A percentile compares a stretch with the other conserved stretches of the same genome.
Conservation (phyloP, 2,329 filamentous ascomycete genomes). For the Aspergillus piperis region DNA sequence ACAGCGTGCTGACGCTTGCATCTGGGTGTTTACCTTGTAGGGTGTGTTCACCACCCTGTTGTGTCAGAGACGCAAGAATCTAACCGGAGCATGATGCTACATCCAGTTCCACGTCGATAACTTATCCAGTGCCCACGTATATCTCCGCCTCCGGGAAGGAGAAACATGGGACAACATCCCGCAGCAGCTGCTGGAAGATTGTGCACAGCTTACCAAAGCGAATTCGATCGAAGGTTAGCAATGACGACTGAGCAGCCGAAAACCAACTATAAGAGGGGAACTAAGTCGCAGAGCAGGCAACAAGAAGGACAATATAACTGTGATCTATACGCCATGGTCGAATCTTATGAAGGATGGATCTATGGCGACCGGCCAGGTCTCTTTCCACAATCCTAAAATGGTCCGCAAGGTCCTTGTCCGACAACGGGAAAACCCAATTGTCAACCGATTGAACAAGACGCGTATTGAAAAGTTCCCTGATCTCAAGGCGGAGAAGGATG, state of each 20-base stretch:
- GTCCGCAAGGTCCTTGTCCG: conserved; percentile 81
- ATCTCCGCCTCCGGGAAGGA: conserved; percentile 77
- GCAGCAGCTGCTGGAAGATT: conserved; percentile 73
- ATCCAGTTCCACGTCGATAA: conserved; percentile 93
- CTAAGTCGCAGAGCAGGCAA: conserved; percentile 63
- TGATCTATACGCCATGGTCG: conserved; percentile 97
- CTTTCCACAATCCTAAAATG: conserved; percentile 83
- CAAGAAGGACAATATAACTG: conserved; percentile 95
- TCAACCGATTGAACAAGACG: conserved; percentile 99
- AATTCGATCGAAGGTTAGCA: conserved; percentile 89
- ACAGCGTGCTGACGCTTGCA: conserved; percentile 1
- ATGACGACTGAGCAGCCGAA: neutral
- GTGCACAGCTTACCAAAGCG: conserved; percentile 96
- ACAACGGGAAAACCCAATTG: conserved; percentile 80
- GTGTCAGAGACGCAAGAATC: neutral
- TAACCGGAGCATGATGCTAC: conserved; percentile 11
- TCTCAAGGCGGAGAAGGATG: conserved; percentile 77
- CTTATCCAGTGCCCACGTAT: conserved; percentile 93
- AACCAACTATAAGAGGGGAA: neutral
- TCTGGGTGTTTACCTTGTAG: conserved; percentile 20
- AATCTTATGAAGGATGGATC: conserved; percentile 94
- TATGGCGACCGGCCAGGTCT: conserved; percentile 94
- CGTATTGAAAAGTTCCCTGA: conserved; percentile 86
- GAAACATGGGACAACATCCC: conserved; percentile 84
- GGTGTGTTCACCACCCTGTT: conserved; percentile 29